Conservation (phyloP, 768 basidiomycete genomes). For the Trametopsis cervina region DNA sequence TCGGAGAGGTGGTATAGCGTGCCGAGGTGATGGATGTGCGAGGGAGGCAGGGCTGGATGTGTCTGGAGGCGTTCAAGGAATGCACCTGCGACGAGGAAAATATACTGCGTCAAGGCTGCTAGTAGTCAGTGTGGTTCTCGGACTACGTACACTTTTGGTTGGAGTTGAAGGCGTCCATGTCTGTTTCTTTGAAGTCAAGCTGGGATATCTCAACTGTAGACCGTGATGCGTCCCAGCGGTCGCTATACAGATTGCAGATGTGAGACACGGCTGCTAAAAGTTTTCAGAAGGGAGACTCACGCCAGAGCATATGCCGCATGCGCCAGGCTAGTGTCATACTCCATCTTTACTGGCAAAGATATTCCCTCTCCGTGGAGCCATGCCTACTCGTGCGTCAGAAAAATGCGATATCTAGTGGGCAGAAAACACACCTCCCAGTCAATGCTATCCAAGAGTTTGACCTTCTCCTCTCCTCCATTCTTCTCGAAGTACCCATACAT, state of each 20-base stretch:
- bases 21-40: slow-evolving; percentile 56
- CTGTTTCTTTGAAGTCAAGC: slow-evolving; percentile 49
- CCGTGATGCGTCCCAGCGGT: slow-evolving; percentile 66
- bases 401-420: neutral
- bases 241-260: slow-evolving; percentile 7
- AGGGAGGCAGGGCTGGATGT: slow-evolving; percentile 50
- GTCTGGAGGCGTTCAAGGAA: slow-evolving; percentile 77
- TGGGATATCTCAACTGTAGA: slow-evolving; percentile 33
- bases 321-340: slow-evolving; percentile 71
- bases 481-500: slow-evolving; percentile 62
- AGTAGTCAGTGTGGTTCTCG: too few relatives aligned
- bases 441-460: slow-evolving; percentile 58
- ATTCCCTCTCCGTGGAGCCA: slow-evolving; percentile 82
- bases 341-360: slow-evolving; percentile 63
- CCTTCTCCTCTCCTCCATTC: slow-evolving; percentile 52
- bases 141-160: slow-evolving; percentile 63
- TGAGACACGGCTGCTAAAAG: neutral
- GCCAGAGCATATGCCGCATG: slow-evolving; percentile 67
- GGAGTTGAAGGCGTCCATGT: slow-evolving; percentile 59
- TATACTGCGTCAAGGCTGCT: neutral
- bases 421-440: slow-evolving; percentile 63
- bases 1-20: slow-evolving; percentile 38
- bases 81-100: slow-evolving; percentile 41
- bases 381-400: slow-evolving; percentile 32
- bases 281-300: neutral